Percentiles rank a stretch among this genome's conserved stretches.
Evolutionary conservation across 2,329 filamentous ascomycete species (phyloP).

Genomic region (Aspergillus sclerotialis): DNA sequence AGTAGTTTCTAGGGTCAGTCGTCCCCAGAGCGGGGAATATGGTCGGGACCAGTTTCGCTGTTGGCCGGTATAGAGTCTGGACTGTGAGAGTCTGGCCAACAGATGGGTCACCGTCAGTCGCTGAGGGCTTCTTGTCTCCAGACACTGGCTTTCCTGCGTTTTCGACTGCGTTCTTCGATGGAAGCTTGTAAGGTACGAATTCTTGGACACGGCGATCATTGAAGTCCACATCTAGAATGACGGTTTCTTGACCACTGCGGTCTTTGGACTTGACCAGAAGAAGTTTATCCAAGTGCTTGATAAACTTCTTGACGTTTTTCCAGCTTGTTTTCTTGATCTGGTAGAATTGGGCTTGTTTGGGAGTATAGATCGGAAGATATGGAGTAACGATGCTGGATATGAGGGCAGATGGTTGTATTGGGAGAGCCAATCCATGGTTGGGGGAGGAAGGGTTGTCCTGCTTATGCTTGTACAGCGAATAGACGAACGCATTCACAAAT

Average conservation of each 20-base stretch:
- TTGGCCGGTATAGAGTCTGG: constrained; percentile 50
- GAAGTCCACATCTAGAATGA: constrained; percentile 61
- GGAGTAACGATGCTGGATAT: constrained; percentile 61
- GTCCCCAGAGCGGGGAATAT: constrained; percentile 43
- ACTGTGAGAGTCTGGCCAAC: constrained; percentile 39
- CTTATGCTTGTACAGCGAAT: constrained; percentile 54
- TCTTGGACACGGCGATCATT: constrained; percentile 45
- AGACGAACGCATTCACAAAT: constrained; percentile 59
- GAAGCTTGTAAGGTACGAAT: constrained; percentile 58
- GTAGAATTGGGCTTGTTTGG: constrained; percentile 49
- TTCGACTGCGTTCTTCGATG: constrained; percentile 48
- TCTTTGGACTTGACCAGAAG: constrained; percentile 59
- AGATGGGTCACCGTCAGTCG: constrained; percentile 32
- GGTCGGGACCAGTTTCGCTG: constrained; percentile 50
- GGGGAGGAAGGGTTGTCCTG: constrained; percentile 45
- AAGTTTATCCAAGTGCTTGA: constrained; percentile 61
- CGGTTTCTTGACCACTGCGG: constrained; percentile 55
- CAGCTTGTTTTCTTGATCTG: constrained; percentile 65
- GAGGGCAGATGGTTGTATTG: constrained; percentile 56
- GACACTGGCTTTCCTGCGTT: constrained; percentile 30
- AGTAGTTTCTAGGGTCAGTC: constrained; percentile 47
- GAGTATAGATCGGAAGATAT: constrained; percentile 54
- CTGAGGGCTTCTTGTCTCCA: constrained; percentile 19
- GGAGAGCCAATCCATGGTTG: constrained; percentile 53
- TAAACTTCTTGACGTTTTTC: constrained; percentile 65